Evolutionary conservation across 768 basidiomycete genomes (phyloP).

Genomic region (Lactarius hengduanensis): DNA sequence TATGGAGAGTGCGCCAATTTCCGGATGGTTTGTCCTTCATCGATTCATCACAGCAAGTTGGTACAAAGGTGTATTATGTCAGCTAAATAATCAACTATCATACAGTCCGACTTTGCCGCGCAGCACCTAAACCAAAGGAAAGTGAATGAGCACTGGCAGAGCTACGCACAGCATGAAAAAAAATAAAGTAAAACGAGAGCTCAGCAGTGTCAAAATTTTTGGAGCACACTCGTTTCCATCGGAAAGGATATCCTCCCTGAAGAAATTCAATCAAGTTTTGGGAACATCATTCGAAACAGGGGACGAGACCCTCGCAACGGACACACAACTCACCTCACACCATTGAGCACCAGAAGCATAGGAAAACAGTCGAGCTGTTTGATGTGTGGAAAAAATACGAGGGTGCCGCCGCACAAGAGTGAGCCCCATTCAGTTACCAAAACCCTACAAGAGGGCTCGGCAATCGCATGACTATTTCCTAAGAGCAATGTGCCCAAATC

Average conservation of each 20-base stretch:
- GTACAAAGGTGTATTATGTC: slow-evolving; percentile 9
- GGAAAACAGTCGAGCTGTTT: slow-evolving; percentile 30
- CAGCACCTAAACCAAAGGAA: not conserved
- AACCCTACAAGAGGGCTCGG: slow-evolving; percentile 36
- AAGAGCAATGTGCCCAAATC: slow-evolving; percentile 69
- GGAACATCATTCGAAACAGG: slow-evolving; percentile 51
- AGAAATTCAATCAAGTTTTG: slow-evolving; percentile 77
- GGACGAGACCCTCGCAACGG: slow-evolving; percentile 18
- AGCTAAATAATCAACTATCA: slow-evolving; percentile 2
- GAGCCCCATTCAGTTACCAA: slow-evolving; percentile 90
- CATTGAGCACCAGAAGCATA: slow-evolving; percentile 37
- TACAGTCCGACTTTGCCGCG: not conserved
- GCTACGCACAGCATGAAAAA: not conserved
- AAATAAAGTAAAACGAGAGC: slow-evolving; percentile 3
- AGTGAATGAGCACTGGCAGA: not conserved
- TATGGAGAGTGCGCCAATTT: slow-evolving; percentile 22
- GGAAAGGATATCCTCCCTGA: slow-evolving; percentile 75
- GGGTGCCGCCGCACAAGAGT: slow-evolving; percentile 73
- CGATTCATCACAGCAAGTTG: not conserved
- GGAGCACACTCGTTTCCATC: slow-evolving; percentile 63
- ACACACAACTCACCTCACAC: slow-evolving; percentile 18
- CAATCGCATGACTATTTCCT: slow-evolving; percentile 86
- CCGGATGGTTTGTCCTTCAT: slow-evolving; percentile 14
- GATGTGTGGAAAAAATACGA: slow-evolving; percentile 52
- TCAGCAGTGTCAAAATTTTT: slow-evolving; percentile 59